A percentile compares a stretch with the other conserved stretches of the same genome.
phyloP scores from a whole-genome alignment of 176 grass and related monocot species.

The Luzula sylvatica region DNA sequence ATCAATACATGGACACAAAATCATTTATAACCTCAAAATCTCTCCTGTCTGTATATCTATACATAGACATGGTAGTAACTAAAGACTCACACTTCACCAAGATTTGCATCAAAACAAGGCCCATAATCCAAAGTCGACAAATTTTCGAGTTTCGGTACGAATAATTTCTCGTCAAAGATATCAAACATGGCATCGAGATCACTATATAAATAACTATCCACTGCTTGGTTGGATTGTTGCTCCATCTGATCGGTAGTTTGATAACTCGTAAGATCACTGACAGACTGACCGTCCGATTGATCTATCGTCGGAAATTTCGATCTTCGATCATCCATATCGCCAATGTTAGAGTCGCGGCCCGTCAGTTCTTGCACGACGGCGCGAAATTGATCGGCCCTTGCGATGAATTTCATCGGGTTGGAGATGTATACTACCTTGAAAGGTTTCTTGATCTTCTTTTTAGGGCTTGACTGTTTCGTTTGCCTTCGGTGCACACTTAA shows the following conservation, averaged over 20 bases:
- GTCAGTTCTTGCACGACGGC: slow-evolving; percentile 28
- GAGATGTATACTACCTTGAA: slow-evolving; percentile 29
- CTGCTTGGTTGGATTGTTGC: neutral
- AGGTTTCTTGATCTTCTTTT: slow-evolving; percentile 29
- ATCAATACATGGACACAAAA: too few species aligned
- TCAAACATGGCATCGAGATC: slow-evolving; percentile 5
- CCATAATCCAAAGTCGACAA: neutral
- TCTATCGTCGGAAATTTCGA: neutral
- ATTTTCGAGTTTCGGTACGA: neutral
- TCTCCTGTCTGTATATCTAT: too few species aligned
- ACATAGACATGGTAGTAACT: too few species aligned
- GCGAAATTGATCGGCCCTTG: slow-evolving; percentile 20
- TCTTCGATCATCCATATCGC: neutral
- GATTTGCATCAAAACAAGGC: neutral
- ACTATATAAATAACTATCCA: neutral
- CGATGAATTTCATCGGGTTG: slow-evolving; percentile 23
- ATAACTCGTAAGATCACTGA: neutral
- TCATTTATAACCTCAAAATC: too few species aligned
- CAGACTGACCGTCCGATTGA: neutral
- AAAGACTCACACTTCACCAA: slow-evolving; percentile 7
- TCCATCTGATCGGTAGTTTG: neutral
- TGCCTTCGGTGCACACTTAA: slow-evolving; percentile 20
- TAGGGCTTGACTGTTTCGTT: slow-evolving; percentile 5
- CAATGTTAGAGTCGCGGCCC: slow-evolving; percentile 8
- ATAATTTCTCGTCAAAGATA: slow-evolving; percentile 5